Evolutionary conservation across 257 asterid species (phyloP).

Genomic region (Anisodus tanguticus): DNA sequence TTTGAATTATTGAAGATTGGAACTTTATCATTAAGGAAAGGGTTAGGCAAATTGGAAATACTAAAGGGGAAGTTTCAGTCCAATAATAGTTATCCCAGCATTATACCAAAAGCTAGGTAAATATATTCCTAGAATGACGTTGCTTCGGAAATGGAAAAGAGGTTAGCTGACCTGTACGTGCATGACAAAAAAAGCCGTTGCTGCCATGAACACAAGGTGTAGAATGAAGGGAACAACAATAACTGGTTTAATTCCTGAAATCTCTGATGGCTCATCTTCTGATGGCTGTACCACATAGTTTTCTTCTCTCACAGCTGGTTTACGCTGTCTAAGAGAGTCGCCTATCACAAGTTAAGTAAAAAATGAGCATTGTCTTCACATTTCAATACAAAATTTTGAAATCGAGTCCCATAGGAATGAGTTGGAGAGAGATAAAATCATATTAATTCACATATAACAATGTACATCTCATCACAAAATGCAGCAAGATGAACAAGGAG

Average conservation of each 20-base stretch:
- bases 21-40: neutral
- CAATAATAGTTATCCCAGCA: slow-evolving; percentile 12
- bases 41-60: neutral
- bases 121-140: neutral
- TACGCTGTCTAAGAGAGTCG: slow-evolving; percentile 51
- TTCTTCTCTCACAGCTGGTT: slow-evolving; percentile 44
- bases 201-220: slow-evolving; percentile 81
- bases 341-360: slow-evolving; percentile 25
- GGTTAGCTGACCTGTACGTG: slow-evolving; percentile 78
- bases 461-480: slow-evolving; percentile 27
- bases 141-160: neutral
- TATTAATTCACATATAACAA: slow-evolving; percentile 9
- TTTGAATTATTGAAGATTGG: neutral
- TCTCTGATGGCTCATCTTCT: slow-evolving; percentile 38
- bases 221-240: slow-evolving; percentile 72
- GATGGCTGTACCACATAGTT: slow-evolving; percentile 38
- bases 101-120: slow-evolving; percentile 13
- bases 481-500: slow-evolving; percentile 29
- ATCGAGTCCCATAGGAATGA: neutral
- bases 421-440: neutral
- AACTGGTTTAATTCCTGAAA: slow-evolving; percentile 49
- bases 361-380: neutral
- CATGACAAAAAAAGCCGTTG: slow-evolving; percentile 83
- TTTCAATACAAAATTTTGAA: slow-evolving; percentile 6
- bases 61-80: neutral